Conservation (phyloP, 1,284 basidiomycete species). For the Pascua sp. region DNA sequence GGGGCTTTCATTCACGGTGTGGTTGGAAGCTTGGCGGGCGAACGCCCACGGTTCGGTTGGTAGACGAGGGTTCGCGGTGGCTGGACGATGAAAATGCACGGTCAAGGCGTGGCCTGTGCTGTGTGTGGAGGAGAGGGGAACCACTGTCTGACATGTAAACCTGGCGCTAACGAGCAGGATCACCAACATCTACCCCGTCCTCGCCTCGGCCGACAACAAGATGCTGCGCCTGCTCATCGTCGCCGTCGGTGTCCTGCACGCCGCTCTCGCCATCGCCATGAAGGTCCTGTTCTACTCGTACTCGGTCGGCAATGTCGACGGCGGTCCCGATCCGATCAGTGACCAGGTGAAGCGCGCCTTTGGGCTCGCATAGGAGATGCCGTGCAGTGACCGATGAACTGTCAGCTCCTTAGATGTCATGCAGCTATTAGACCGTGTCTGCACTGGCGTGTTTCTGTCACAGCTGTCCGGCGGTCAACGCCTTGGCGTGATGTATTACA, state of each 20-base stretch:
- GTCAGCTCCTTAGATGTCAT: not conserved
- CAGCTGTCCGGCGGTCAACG: no score
- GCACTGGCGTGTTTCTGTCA: no score
- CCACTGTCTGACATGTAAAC: not conserved
- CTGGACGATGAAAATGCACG: no score
- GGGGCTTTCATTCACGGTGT: no score
- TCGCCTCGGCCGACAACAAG: conserved; percentile 80
- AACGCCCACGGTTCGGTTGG: not conserved
- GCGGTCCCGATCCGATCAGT: conserved; percentile 31
- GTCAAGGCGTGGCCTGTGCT: no score
- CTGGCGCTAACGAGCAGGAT: conserved; percentile 39
- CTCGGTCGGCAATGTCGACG: conserved; percentile 29
- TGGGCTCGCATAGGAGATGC: no score
- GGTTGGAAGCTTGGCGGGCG: not conserved
- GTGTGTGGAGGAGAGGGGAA: no score
- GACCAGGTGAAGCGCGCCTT: no score
- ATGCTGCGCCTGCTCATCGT: conserved; percentile 74
- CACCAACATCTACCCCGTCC: conserved; percentile 80
- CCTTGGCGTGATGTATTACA: no score
- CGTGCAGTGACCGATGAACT: not conserved
- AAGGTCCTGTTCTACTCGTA: conserved; percentile 79
- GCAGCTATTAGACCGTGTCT: no score
- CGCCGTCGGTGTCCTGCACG: conserved; percentile 65
- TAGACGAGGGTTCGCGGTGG: not conserved
- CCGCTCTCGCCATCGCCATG: conserved; percentile 72